Percentiles rank a stretch among this genome's conserved stretches.
Evolutionary conservation across 768 basidiomycete genomes (phyloP).

Genomic region (Lentinula sp.): DNA sequence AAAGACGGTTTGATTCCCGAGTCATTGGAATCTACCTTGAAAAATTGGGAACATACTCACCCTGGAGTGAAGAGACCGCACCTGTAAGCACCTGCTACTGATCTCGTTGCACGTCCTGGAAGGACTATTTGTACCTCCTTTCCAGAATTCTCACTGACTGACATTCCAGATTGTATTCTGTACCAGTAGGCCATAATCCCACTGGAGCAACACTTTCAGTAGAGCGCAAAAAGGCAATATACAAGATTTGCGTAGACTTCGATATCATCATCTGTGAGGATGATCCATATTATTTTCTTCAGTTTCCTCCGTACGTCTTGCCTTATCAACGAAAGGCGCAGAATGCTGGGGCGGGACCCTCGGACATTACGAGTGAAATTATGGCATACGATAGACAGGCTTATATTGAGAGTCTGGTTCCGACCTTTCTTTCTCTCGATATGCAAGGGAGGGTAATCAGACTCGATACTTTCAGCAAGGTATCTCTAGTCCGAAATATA

Average conservation of each 20-base stretch:
- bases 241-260: conserved; percentile 55
- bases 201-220: conserved; percentile 48
- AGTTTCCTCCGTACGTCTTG: conserved; percentile 14
- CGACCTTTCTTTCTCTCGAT: conserved; percentile 30
- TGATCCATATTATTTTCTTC: conserved; percentile 59
- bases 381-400: conserved; percentile 20
- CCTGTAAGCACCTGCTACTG: conserved; percentile 36
- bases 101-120: neutral
- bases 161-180: conserved; percentile 37
- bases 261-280: conserved; percentile 63
- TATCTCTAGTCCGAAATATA: neutral
- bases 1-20: conserved; percentile 42
- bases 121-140: no score
- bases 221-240: conserved; percentile 53
- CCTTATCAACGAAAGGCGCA: conserved; percentile 18
- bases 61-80: conserved; percentile 41
- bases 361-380: conserved; percentile 16
- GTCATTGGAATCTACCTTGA: conserved; percentile 37
- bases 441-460: conserved; percentile 9
- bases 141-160: no score
- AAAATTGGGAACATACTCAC: conserved; percentile 33
- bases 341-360: conserved; percentile 11
- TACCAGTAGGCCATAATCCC: conserved; percentile 62
- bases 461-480: conserved; percentile 10
- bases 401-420: conserved; percentile 36